phyloP scores from a whole-genome alignment of 805 yeast genomes.

The Metschnikowia henanensis region DNA sequence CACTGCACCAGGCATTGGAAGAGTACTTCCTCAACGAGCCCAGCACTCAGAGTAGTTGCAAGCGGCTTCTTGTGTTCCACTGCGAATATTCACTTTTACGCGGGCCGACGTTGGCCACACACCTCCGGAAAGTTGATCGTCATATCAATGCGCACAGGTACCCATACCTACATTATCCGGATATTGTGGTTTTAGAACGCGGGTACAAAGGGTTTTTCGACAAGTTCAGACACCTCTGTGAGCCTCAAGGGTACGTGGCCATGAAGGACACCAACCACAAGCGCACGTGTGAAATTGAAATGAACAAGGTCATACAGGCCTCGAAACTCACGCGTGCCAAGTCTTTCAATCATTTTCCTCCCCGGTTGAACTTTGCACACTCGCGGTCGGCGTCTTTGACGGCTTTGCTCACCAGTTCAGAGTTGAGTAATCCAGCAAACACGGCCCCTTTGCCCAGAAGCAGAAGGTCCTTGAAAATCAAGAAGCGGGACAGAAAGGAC shows the following conservation, averaged over 20 bases:
- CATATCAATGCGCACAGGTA: constrained; percentile 68
- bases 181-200: constrained; percentile 83
- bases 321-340: constrained; percentile 42
- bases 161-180: constrained; percentile 85
- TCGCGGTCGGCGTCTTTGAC: constrained; percentile 19
- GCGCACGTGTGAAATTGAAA: constrained; percentile 45
- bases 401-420: constrained; percentile 13
- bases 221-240: constrained; percentile 55
- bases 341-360: constrained; percentile 31
- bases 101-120: constrained; percentile 92
- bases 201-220: constrained; percentile 85
- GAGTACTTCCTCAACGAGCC: constrained; percentile 38
- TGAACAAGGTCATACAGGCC: constrained; percentile 44
- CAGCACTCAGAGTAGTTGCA: constrained; percentile 20
- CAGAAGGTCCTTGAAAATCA: constrained; percentile 16
- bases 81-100: constrained; percentile 93
- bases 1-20: constrained; percentile 69
- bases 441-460: constrained; percentile 13
- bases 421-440: constrained; percentile 2
- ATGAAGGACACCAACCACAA: constrained; percentile 58
- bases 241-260: constrained; percentile 77
- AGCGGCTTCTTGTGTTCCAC: constrained; percentile 73
- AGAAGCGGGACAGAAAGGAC: constrained; percentile 15
- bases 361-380: constrained; percentile 14
- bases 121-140: constrained; percentile 82